Percentiles rank a stretch among this genome's conserved stretches.
These are phyloP conservation scores for Acanthamoeba healyi DNA, from an alignment of 208 protist species.

Conservation along the genomic window DNA sequence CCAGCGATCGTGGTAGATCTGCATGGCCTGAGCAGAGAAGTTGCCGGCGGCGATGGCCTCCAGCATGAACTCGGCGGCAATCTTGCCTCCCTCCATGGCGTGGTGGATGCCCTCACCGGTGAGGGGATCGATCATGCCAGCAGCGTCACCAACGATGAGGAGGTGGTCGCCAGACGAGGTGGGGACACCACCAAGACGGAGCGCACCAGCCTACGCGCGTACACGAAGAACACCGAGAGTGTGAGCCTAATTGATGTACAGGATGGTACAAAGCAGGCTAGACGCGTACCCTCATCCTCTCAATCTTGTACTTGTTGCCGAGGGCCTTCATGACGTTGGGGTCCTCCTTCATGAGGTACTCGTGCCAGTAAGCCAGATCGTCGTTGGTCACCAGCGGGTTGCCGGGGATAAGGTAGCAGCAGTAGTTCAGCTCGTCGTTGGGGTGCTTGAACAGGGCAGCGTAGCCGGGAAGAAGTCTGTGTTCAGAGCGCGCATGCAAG, in stretches of 20 bases:
- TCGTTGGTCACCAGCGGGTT: conserved; percentile 79
- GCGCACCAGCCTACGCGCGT: conserved; percentile 81
- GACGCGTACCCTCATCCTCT: conserved; percentile 81
- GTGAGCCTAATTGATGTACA: background rate
- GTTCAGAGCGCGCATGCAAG: too few relatives aligned
- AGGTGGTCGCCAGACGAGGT: conserved; percentile 81
- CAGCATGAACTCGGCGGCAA: conserved; percentile 83
- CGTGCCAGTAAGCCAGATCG: conserved; percentile 82
- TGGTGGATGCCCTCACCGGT: conserved; percentile 89
- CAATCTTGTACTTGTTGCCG: conserved; percentile 86
- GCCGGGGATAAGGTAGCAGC: conserved; percentile 87
- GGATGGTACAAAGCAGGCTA: background rate
- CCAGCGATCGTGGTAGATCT: conserved; percentile 84
- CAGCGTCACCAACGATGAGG: conserved; percentile 87
- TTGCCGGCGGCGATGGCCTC: conserved; percentile 82
- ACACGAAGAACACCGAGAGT: background rate
- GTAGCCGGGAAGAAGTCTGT: conserved; percentile 83
- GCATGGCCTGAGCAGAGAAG: conserved; percentile 79
- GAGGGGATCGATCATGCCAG: conserved; percentile 88
- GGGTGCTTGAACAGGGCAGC: conserved; percentile 85
- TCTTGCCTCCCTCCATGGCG: conserved; percentile 85
- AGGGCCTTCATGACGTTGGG: conserved; percentile 82
- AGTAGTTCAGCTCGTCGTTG: conserved; percentile 87
- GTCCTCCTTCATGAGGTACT: conserved; percentile 84
- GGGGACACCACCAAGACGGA: conserved; percentile 85